Evolutionary conservation across 2,329 filamentous ascomycete species (phyloP), one percentile per base, ranked within the genome.

Genomic region (Fusarium veterinarium): DNA sequence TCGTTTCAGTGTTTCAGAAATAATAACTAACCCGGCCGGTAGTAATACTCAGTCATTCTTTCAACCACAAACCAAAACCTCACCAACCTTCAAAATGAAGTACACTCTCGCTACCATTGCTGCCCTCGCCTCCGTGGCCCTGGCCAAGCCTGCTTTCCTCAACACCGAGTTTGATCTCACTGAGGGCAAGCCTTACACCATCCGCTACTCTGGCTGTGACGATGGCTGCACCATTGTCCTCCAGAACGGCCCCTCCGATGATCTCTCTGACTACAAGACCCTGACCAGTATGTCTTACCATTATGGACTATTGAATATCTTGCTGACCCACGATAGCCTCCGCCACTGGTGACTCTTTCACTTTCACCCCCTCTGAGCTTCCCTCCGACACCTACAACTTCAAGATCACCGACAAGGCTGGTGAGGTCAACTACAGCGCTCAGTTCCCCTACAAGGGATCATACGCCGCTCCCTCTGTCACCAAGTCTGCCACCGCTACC

Each of bases 81-180:
- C n/a, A 35, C 62, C 65, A 64, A 71, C 63, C 66, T 73, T 79
- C 79, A 81, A 75, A 67, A 83, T 83, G 81, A 81, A 82, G 80
- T 80, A 77, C 75, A 78, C 80, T 58, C 35, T 79, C 73, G 77
- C 73, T 73, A 66, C 77, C 60, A 45, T 81, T 58, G 74, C 78
- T 68, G 72, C 79, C 73, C 53, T 81, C 46, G 79, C 75, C 66
- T 70, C 71, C 67, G 64, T 74, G 57, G 79, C 64, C 63, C 37
- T 77, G 58, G 81, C 80, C 49, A 55, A 75, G 71, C 81, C 81
- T 53, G 33, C 52, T 25, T 77, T 83, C 75, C 69, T 75, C 75
- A 83, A 83, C 80, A 68, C 59, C 33, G 35, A 65, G 8, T 81
- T 79, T 64, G 42, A 75, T 4, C 69, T 82, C 37, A 30, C 60